Evolutionary conservation across 2,329 filamentous ascomycete species (phyloP).

Genomic region (Metarhizium sp.): DNA sequence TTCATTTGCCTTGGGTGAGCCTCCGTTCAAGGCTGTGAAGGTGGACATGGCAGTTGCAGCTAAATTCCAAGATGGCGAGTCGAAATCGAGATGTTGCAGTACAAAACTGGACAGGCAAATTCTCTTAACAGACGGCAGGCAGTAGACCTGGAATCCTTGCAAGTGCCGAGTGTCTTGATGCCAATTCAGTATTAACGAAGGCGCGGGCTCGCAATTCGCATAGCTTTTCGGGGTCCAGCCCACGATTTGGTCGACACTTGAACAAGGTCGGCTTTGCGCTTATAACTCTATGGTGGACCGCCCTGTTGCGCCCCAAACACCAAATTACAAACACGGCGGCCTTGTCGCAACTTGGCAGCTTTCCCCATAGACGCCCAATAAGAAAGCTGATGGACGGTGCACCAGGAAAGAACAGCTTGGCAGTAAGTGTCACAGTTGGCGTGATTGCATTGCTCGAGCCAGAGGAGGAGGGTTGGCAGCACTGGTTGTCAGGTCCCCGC

Average conservation of each 20-base stretch:
- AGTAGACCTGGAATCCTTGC: background rate
- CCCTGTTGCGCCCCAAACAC: background rate
- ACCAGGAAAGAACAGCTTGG: background rate
- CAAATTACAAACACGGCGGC: background rate
- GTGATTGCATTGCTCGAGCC: background rate
- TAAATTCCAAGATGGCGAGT: background rate
- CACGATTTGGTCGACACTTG: background rate
- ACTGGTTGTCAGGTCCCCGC: background rate
- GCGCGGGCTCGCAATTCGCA: background rate
- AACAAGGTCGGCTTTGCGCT: background rate
- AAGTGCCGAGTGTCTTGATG: background rate
- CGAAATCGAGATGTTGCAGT: background rate
- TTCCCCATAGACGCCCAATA: background rate
- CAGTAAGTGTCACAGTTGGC: background rate
- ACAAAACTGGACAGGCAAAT: background rate
- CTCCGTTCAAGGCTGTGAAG: conserved; percentile 44
- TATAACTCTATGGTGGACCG: background rate
- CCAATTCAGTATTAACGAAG: background rate
- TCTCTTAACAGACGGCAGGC: background rate
- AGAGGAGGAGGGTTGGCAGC: background rate
- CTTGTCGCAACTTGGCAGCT: background rate
- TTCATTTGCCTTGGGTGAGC: conserved; percentile 34
- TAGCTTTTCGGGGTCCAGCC: conserved; percentile 6
- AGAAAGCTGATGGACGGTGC: background rate
- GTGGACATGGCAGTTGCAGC: conserved; percentile 31